Evolutionary conservation across 495 filamentous ascomycete species (phyloP), one percentile per base, ranked within the genome.

Genomic region (Neurospora sublineolata): DNA sequence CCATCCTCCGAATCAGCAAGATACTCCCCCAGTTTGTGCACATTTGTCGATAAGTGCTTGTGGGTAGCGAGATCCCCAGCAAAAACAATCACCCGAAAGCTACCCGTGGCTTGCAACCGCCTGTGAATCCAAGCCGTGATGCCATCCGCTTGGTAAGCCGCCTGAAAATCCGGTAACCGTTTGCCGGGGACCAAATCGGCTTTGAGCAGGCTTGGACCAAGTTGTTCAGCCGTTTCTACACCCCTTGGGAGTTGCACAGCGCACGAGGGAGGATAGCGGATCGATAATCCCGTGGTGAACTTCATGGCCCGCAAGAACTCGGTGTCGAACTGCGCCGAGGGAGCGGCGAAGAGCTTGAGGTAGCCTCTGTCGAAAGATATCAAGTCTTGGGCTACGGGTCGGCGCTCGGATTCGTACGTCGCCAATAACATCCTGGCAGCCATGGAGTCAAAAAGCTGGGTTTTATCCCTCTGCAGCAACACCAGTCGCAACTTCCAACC

Each of bases 401-500:
- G 86, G 5, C 92, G 85, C 75, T 94, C 92, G 0, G 82, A 79
- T 75, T 91, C 84, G 80, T 94, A 94, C 3, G 91, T 93, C 37
- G 83, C 82, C 4, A 94, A 83, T 27, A 94, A 83, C 1, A 83
- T 80, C 1, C 68, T 44, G 80, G 83, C 37, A 85, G 81, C 0
- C 83, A 76, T 52, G 9, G 18, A 20, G 5, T 70, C 20, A 82
- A 86, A 23, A 82, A 86, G 36, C 86, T 86, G 68, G 0, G 44
- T 11, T 12, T 27, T 52, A 4, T 2, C 10, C 20, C 3, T n/a
- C 1, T 27, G 44, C 87, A 80, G 20, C 87, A 80, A 37, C 3
- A 91, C 89, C 40, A 86, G 79, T 1, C 86, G 84, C 30, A 94
- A 81, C 78, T 94, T 94, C 91, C 91, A 93, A 37, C 89, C 90